phyloP scores from a whole-genome alignment of 75 land plant species.

The Larix kaempferi region DNA sequence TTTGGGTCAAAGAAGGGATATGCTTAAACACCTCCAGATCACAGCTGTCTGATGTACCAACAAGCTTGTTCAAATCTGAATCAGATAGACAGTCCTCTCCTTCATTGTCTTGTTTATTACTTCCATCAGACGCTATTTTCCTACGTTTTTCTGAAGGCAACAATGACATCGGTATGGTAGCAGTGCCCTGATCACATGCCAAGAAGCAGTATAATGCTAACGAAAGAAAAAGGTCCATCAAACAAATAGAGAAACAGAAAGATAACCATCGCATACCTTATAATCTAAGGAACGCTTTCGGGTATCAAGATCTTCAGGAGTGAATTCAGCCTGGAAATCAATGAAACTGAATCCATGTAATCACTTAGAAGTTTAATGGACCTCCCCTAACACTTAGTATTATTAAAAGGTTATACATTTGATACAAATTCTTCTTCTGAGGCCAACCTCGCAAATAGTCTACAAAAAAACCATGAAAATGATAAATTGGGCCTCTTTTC shows the following conservation, averaged over 20 bases:
- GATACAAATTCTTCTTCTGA: background rate
- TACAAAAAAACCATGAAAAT: slow-evolving; percentile 1
- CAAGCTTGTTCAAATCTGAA: slow-evolving; percentile 60
- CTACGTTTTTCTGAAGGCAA: slow-evolving; percentile 38
- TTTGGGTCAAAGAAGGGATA: background rate
- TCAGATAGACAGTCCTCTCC: slow-evolving; percentile 65
- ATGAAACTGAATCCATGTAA: background rate
- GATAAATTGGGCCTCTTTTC: background rate
- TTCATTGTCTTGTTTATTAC: slow-evolving; percentile 26
- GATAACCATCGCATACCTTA: slow-evolving; percentile 15
- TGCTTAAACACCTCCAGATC: slow-evolving; percentile 46
- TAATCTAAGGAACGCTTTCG: slow-evolving; percentile 50
- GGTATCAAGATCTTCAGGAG: slow-evolving; percentile 67
- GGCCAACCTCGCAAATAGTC: background rate
- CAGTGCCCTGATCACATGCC: slow-evolving; percentile 12
- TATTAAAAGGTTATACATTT: background rate
- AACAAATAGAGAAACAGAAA: background rate
- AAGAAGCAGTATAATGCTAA: background rate
- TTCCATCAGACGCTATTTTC: slow-evolving; percentile 33
- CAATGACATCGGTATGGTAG: slow-evolving; percentile 9
- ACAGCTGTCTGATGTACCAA: slow-evolving; percentile 66
- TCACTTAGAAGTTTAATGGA: background rate
- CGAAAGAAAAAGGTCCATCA: background rate
- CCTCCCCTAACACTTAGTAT: too few relatives aligned
- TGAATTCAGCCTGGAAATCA: slow-evolving; percentile 70